phyloP scores from a whole-genome alignment of 2,329 filamentous ascomycete genomes.

The Corynespora cassiicola region DNA sequence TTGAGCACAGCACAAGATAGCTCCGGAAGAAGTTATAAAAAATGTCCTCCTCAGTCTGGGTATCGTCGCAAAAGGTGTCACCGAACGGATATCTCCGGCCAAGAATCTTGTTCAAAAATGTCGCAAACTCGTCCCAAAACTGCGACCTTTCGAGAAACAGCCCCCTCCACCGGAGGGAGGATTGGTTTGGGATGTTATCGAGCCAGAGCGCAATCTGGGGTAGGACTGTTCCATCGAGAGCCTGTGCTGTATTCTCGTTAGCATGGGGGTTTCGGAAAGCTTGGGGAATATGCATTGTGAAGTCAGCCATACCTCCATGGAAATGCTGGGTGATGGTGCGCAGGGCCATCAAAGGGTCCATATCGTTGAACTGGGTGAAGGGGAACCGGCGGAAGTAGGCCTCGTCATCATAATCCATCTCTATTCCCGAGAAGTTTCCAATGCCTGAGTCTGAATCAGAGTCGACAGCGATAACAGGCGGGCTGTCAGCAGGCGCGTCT shows the following conservation, averaged over 20 bases:
- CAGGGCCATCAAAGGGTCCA: conserved; percentile 24
- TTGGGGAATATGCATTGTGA: too few relatives aligned
- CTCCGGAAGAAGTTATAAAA: conserved; percentile 34
- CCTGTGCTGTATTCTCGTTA: conserved; percentile 22
- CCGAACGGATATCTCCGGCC: conserved; percentile 38
- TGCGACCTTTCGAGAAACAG: conserved; percentile 34
- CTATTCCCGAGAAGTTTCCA: too few relatives aligned
- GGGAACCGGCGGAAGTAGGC: conserved; percentile 41
- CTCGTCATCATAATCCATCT: conserved; percentile 31
- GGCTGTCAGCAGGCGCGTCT: conserved; percentile 25
- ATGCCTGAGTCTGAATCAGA: too few relatives aligned
- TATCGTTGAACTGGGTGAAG: conserved; percentile 24
- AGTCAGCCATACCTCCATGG: conserved; percentile 21
- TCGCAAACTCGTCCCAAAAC: conserved; percentile 44
- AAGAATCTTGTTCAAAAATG: conserved; percentile 34
- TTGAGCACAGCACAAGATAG: conserved; percentile 35
- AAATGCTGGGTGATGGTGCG: conserved; percentile 32
- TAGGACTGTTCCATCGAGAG: conserved; percentile 30
- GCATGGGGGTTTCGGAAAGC: conserved; percentile 4
- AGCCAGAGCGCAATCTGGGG: conserved; percentile 35
- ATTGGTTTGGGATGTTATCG: conserved; percentile 29
- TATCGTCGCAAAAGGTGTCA: conserved; percentile 29
- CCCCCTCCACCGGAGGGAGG: conserved; percentile 18
- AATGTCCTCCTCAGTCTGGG: conserved; percentile 25
- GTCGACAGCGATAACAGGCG: conserved; percentile 47